Evolutionary conservation across 805 yeast species (phyloP), one percentile per base, ranked within the genome.

Genomic region (Cyberlindnera misumaiensis): DNA sequence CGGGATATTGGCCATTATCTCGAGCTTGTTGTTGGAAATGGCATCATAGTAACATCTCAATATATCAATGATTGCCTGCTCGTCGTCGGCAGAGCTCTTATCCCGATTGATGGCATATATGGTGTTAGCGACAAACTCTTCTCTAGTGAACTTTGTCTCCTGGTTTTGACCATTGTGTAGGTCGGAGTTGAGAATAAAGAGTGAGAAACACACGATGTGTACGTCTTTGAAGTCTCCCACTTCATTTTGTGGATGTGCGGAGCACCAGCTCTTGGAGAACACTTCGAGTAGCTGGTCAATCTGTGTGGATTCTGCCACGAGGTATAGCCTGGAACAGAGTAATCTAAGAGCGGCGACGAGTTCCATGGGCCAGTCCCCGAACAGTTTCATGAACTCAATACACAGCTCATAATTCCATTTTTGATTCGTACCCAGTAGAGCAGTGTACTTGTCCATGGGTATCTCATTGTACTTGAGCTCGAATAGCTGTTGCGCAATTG

Each of bases 261-360:
- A 56, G 16, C 67, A 62, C 80, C 89, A 86, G 38, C 79, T 72
- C 37, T 66, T 65, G 14, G 93, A 73, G 52, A 84, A 80, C 3
- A 79, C 69, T 32, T 82, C 80, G 40, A 87, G 62, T 24, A 86
- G 72, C 35, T 84, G 70, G 58, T 85, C 93, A 37, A 86, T 77
- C 51, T 81, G 83, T 50, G 83, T 89, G 3, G 93, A 77, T 60
- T 87, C 95, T 6, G 90, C 95, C 52, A 77, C 76, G 50, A 87
- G 68, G 59, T 80, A 82, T n/a, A 86, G 54, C 46, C 69, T 73
- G 28, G 72, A 68, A 47, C 94, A 85, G 25, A 86, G 62, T 32
- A 59, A 58, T 25, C 87, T 63, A 13, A 87, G 67, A 1, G 87
- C 66, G 3, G 59, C 57, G 30, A 84, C 61, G 33, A 86, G 60